These are phyloP conservation scores for Ceratocystis colombiana DNA, from an alignment of 2,329 filamentous ascomycete genomes.

Conservation along the genomic window DNA sequence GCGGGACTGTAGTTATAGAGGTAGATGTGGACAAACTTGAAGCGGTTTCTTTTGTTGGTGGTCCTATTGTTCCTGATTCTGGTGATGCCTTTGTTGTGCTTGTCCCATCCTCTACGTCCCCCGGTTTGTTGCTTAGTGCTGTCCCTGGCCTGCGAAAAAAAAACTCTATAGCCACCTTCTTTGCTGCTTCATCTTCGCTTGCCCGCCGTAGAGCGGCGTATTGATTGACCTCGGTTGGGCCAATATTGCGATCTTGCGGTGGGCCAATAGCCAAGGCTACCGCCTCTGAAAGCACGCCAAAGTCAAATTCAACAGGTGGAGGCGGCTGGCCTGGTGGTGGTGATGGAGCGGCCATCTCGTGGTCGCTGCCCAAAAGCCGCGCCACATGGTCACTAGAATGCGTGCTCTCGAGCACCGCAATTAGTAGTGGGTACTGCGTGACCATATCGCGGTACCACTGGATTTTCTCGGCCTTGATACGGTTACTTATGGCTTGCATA, in stretches of 20 bases:
- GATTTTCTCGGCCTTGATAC: slow-evolving; percentile 43
- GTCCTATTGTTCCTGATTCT: neutral
- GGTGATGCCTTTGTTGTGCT: neutral
- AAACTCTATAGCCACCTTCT: slow-evolving; percentile 24
- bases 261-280: slow-evolving; percentile 31
- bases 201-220: slow-evolving; percentile 16
- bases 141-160: slow-evolving; percentile 22
- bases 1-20: neutral
- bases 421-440: slow-evolving; percentile 35
- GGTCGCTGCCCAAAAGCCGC: slow-evolving; percentile 18
- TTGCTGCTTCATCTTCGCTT: slow-evolving; percentile 20
- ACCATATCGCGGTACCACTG: slow-evolving; percentile 44
- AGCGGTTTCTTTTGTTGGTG: neutral
- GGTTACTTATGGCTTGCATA: slow-evolving; percentile 40
- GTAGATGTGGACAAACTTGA: neutral
- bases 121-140: neutral
- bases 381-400: slow-evolving; percentile 33
- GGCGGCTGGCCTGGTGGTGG: slow-evolving; percentile 12
- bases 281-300: slow-evolving; percentile 24
- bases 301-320: slow-evolving; percentile 23
- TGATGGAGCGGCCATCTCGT: neutral
- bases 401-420: slow-evolving; percentile 31
- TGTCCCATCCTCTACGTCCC: too few relatives aligned
- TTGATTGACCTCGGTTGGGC: slow-evolving; percentile 21
- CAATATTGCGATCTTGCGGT: slow-evolving; percentile 24